phyloP scores from a whole-genome alignment of 371 early-diverging fungal genomes.

The Mucor velutinosus region DNA sequence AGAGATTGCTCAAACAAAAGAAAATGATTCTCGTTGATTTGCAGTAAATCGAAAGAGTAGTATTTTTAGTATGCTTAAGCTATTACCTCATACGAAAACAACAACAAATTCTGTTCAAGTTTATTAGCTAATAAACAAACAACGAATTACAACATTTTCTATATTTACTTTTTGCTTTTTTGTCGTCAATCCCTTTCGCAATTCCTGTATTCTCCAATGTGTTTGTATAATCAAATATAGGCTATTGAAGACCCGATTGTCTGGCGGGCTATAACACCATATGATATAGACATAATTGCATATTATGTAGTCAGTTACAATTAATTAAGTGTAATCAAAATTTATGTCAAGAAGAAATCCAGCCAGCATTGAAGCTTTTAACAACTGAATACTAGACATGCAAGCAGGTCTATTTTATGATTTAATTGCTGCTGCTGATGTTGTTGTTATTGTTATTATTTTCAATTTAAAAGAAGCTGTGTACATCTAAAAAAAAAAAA shows the following conservation, averaged over 20 bases:
- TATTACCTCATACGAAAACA: background rate
- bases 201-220: background rate
- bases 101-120: background rate
- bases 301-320: background rate
- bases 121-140: background rate
- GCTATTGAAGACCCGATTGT: background rate
- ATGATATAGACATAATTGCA: background rate
- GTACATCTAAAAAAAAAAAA: conserved; percentile 6
- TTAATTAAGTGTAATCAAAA: background rate
- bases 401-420: background rate
- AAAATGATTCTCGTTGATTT: background rate
- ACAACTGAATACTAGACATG: background rate
- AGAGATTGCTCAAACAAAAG: background rate
- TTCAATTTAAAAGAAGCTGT: background rate
- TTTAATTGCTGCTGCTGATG: background rate
- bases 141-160: background rate
- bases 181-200: background rate
- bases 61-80: background rate
- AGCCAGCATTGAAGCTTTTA: background rate
- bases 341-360: too few relatives aligned
- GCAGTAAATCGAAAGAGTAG: background rate
- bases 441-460: conserved; percentile 15
- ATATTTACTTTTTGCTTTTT: background rate
- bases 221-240: background rate
- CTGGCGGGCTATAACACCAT: background rate